Evolutionary conservation across 108 stramenopile species (phyloP), one percentile per base, ranked within the genome.

Genomic region (Cylindrotheca fusiformis): DNA sequence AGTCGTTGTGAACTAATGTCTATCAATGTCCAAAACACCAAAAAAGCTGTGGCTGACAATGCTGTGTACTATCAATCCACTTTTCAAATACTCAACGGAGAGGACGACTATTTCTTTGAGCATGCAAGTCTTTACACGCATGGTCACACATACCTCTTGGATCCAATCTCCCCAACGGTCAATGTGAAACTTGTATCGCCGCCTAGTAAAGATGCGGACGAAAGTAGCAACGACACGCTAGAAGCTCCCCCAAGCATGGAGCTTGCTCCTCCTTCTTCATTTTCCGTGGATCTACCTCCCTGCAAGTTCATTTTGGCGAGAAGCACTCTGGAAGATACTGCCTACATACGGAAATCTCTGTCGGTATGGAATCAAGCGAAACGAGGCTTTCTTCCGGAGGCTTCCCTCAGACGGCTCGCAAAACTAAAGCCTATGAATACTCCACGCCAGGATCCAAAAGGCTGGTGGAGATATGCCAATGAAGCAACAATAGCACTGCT

Each of bases 111-210:
- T 51, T 51, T 32, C 33, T 52, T 53, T 25, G 36, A 28, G 25
- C 49, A 57, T 22, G 12, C 17, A 25, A 25, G 5, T 24, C n/a
- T 57, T 25, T 51, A 64, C 49, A 32, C 32, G 1, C 44, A 58
- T 2, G n/a, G 44, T 8, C 84, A 85, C 44, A 61, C 77, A 8
- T 85, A 81, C 59, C 8, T 88, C 12, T 66, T 88, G 23, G 55
- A 81, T 48, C 84, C 87, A 5, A 72, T 85, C 22, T 88, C 87
- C 51, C 84, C 87, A n/a, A 78, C 82, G 5, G 47, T 88, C 1
- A 63, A 81, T 47, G 41, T 85, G 21, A 69, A 44, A 0, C 52
- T 87, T 41, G 68, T 80, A 20, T 60, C 65, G 48, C 52, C 52
- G 31, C 41, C 59, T n/a, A 41, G 56, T 26, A 54, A 62, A 20